Evolutionary conservation across 192 early-diverging fungal genomes (phyloP), one percentile per base, ranked within the genome.

Genomic region (Umbelopsis sp.): DNA sequence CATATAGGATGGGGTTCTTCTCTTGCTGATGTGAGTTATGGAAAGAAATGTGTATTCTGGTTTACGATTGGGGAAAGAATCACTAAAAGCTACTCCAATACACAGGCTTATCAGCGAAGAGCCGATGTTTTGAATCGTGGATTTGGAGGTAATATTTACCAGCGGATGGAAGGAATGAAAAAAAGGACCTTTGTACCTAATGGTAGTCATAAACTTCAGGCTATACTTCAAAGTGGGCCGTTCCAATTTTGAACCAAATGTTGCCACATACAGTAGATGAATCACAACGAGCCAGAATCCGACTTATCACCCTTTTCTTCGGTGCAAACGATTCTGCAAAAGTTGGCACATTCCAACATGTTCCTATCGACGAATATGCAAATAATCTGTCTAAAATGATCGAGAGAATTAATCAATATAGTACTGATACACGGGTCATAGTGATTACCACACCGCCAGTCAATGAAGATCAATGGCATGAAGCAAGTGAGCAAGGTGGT

Each of bases 51-150:
- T 16, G 9, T 45, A 47, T 22, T 10, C 65, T 59, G 68, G 66
- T 65, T 38, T 52, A 51, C 25, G 56, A 65, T 34, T 56, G 82
- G 71, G 45, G 72, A 0, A 41, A 47, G 5, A 74, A 76, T 10
- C 77, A 72, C 45, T 89, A 89, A 6, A 92, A 78, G 75, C 81
- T 82, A 14, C 70, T 81, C 2, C 81, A 73, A 11, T 36, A 77
- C 85, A 7, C 65, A 88, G 66, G 52, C 72, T 10, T 96, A 91
- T 68, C 82, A 84, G 65, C 88, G 91, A 22, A 89, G 84, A 66
- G 70, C 92, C 32, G 94, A 95, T 66, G 80, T 97, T 9, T 71
- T 95, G 12, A 93, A 92, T 67, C 85, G 94, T 17, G 95, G 95
- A 4, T 94, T 88, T 69, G 84, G 88, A n/a, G 94, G 91, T 85